Conservation (phyloP, 305 asterid species). For the Coffea humblotiana region DNA sequence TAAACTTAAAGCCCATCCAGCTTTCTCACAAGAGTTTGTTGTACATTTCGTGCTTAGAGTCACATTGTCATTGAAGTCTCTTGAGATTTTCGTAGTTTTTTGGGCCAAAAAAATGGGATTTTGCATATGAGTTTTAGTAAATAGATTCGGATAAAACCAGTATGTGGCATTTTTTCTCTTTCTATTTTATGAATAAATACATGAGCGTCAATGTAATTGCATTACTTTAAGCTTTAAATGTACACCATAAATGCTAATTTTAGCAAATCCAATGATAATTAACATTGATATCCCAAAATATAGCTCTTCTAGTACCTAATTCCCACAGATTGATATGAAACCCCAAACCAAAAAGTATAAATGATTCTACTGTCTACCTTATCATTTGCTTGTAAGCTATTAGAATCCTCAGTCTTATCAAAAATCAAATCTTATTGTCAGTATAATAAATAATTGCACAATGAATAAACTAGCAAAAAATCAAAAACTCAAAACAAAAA, state of each 20-base stretch:
- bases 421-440: not conserved
- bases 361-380: not conserved
- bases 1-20: conserved; percentile 52
- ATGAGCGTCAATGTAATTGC: not conserved
- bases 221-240: not conserved
- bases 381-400: not conserved
- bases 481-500: not conserved
- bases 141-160: not conserved
- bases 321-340: not conserved
- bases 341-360: not conserved
- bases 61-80: conserved; percentile 7
- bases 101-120: conserved; percentile 20
- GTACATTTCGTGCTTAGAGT: conserved; percentile 30
- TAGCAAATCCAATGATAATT: not conserved
- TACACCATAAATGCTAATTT: not conserved
- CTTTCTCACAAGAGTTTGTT: conserved; percentile 48
- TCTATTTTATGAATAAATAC: too few species aligned
- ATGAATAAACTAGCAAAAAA: not conserved
- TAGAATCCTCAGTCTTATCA: not conserved
- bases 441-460: not conserved
- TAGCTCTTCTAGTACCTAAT: not conserved
- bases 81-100: conserved; percentile 20
- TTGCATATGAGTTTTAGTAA: conserved; percentile 12
- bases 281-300: not conserved
- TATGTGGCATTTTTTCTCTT: not conserved